phyloP scores from a whole-genome alignment of 2,329 filamentous ascomycete species.

The Epichloe sp. region DNA sequence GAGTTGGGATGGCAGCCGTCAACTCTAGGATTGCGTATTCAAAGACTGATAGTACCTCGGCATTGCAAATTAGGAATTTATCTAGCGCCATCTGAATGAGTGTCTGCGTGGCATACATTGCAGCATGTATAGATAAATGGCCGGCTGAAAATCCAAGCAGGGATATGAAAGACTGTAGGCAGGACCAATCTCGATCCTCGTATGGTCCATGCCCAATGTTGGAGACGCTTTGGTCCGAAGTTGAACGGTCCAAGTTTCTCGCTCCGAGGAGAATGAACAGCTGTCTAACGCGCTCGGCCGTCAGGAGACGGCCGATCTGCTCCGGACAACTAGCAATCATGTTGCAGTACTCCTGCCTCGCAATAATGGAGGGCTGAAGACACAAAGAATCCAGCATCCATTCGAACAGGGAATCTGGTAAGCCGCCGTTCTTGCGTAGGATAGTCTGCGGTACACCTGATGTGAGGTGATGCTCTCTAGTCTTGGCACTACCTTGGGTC shows the following conservation, averaged over 20 bases:
- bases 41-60: slow-evolving; percentile 26
- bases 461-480: slow-evolving; percentile 45
- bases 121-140: slow-evolving; percentile 20
- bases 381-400: slow-evolving; percentile 54
- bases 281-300: slow-evolving; percentile 29
- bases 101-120: slow-evolving; percentile 28
- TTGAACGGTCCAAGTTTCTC: slow-evolving; percentile 17
- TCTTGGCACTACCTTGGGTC: slow-evolving; percentile 26
- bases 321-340: slow-evolving; percentile 33
- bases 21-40: slow-evolving; percentile 32
- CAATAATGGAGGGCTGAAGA: slow-evolving; percentile 37
- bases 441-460: slow-evolving; percentile 49
- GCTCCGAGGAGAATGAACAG: slow-evolving; percentile 50
- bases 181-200: slow-evolving; percentile 31
- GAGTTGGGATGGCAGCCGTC: slow-evolving; percentile 25
- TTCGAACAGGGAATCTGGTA: slow-evolving; percentile 51
- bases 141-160: slow-evolving; percentile 27
- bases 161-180: slow-evolving; percentile 28
- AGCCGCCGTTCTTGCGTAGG: slow-evolving; percentile 13
- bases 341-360: slow-evolving; percentile 48
- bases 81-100: slow-evolving; percentile 45
- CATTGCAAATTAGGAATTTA: slow-evolving; percentile 30
- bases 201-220: slow-evolving; percentile 17
- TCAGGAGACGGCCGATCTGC: slow-evolving; percentile 31
- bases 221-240: slow-evolving; percentile 19